A percentile compares a stretch with the other conserved stretches of the same genome.
Conservation (phyloP, 306 rosid genomes). For the Trifolium dubium region DNA sequence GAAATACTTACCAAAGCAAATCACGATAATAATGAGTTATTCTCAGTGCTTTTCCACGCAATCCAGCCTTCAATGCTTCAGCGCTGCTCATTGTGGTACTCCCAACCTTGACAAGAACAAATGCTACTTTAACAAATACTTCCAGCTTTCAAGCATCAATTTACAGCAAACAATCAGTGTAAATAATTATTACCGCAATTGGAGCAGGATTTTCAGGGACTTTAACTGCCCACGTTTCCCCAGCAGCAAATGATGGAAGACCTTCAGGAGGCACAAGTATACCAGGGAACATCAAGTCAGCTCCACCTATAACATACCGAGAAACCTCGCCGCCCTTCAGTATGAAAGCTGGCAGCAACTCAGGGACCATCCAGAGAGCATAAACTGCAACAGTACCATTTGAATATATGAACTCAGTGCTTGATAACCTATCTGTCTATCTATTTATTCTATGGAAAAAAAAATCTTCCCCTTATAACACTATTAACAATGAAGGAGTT, state of each 20-base stretch:
- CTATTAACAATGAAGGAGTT: background rate
- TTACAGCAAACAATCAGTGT: background rate
- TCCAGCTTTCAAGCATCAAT: background rate
- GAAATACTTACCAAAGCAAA: constrained; percentile 76
- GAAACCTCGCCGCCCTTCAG: constrained; percentile 94
- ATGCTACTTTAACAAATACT: constrained; percentile 9
- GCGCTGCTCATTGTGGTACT: constrained; percentile 83
- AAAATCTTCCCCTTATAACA: background rate
- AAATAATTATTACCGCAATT: constrained; percentile 65
- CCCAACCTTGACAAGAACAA: constrained; percentile 70
- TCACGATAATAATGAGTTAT: constrained; percentile 86
- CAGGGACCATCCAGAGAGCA: constrained; percentile 92
- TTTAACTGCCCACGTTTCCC: constrained; percentile 84
- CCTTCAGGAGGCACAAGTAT: constrained; percentile 80
- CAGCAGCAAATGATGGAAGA: constrained; percentile 74
- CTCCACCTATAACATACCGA: constrained; percentile 82
- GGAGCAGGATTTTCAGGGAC: constrained; percentile 97
- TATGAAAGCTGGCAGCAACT: constrained; percentile 76
- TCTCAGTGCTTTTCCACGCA: constrained; percentile 89
- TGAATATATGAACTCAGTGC: background rate
- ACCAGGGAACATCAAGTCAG: constrained; percentile 98
- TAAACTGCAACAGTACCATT: constrained; percentile 56
- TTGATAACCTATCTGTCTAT: background rate
- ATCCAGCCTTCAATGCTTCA: constrained; percentile 80
- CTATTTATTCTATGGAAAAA: background rate